phyloP scores from a whole-genome alignment of 2,329 filamentous ascomycete species.

The Byssoonygena ceratinophila region DNA sequence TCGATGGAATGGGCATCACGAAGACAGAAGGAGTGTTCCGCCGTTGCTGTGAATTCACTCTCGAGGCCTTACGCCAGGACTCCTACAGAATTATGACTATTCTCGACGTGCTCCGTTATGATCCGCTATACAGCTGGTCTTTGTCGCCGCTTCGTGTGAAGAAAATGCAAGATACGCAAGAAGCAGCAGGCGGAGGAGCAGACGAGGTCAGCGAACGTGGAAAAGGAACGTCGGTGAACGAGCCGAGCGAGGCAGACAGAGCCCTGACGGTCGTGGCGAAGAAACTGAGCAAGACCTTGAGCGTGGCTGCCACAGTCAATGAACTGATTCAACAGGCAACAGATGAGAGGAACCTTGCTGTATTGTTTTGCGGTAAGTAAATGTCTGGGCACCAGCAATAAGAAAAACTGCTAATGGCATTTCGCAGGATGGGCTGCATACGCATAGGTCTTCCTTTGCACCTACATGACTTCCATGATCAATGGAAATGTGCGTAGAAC shows the following conservation, averaged over 20 bases:
- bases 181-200: constrained; percentile 32
- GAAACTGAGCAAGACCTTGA: constrained; percentile 88
- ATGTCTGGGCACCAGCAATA: no score
- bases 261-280: constrained; percentile 89
- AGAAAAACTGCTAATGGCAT: constrained; percentile 8
- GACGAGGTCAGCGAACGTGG: constrained; percentile 25
- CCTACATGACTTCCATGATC: not conserved
- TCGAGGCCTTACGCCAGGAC: constrained; percentile 89
- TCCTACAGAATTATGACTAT: constrained; percentile 98
- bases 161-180: constrained; percentile 52
- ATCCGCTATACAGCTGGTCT: constrained; percentile 93
- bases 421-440: constrained; percentile 44
- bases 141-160: constrained; percentile 60
- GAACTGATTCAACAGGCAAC: constrained; percentile 93
- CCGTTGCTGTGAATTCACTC: constrained; percentile 94
- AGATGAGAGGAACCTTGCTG: constrained; percentile 82
- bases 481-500: no score
- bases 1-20: constrained; percentile 93
- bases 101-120: constrained; percentile 92
- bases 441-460: constrained; percentile 22
- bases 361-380: constrained; percentile 71
- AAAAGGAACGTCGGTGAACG: constrained; percentile 38
- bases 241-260: constrained; percentile 73
- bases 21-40: constrained; percentile 93
- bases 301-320: constrained; percentile 89